These are phyloP conservation scores for Exophiala mesophila DNA, from an alignment of 2,329 filamentous ascomycete genomes.

Conservation along the genomic window DNA sequence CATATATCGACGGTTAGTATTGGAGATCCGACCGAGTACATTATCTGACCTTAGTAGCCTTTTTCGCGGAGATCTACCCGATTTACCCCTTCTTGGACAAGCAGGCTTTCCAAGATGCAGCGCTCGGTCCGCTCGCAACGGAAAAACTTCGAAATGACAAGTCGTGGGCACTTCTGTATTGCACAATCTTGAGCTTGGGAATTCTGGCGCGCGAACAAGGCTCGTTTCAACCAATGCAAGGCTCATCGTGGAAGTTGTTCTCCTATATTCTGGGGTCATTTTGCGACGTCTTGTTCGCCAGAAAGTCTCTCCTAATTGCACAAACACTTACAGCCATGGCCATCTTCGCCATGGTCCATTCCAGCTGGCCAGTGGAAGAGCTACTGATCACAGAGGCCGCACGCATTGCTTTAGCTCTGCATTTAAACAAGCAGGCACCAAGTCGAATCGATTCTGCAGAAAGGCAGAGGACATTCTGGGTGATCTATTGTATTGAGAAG, in stretches of 20 bases:
- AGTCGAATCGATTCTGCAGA: conserved; percentile 16
- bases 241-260: conserved; percentile 39
- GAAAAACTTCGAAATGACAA: conserved; percentile 28
- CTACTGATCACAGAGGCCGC: conserved; percentile 33
- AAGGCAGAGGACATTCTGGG: conserved; percentile 36
- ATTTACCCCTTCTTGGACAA: conserved; percentile 40
- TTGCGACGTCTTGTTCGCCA: conserved; percentile 31
- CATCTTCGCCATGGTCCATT: conserved; percentile 35
- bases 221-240: conserved; percentile 37
- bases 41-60: conserved; percentile 27
- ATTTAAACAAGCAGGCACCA: conserved; percentile 29
- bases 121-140: conserved; percentile 28
- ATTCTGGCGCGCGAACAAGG: conserved; percentile 34
- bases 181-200: conserved; percentile 37
- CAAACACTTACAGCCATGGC: conserved; percentile 32
- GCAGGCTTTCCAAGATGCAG: conserved; percentile 33
- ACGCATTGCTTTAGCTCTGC: conserved; percentile 32
- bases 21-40: conserved; percentile 5
- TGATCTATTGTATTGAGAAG: conserved; percentile 39
- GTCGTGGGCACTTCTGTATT: conserved; percentile 38
- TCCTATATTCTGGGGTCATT: conserved; percentile 35
- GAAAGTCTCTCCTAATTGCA: conserved; percentile 25
- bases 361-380: conserved; percentile 34
- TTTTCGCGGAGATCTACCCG: conserved; percentile 39
- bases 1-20: conserved; percentile 17